A percentile compares a stretch with the other conserved stretches of the same genome.
Evolutionary conservation across 1,139 yeast species (phyloP).

Genomic region (Yamadazyma atmosphaerica): DNA sequence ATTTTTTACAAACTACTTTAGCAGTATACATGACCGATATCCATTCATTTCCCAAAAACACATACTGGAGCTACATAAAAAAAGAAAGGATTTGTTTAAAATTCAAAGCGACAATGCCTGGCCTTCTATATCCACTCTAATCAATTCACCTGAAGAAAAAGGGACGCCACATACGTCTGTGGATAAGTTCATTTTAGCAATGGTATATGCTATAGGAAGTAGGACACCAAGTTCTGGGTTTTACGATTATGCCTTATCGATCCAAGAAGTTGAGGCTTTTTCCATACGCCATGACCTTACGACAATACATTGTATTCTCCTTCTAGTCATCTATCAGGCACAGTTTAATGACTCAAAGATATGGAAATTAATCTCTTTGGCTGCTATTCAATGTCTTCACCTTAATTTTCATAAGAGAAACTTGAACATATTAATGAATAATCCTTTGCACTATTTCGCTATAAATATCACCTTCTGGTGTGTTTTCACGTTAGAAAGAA

Average conservation of each 20-base stretch:
- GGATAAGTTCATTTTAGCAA: not conserved
- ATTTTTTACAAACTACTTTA: not conserved
- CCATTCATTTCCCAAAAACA: not conserved
- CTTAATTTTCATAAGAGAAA: conserved; percentile 1
- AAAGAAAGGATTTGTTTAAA: not conserved
- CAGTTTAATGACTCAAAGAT: conserved; percentile 1
- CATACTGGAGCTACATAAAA: not conserved
- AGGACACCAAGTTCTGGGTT: not conserved
- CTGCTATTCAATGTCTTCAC: conserved; percentile 1
- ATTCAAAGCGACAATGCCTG: not conserved
- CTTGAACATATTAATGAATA: conserved; percentile 1
- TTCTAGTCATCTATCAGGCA: not conserved
- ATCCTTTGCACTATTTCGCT: not conserved
- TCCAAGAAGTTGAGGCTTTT: not conserved
- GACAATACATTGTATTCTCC: not conserved
- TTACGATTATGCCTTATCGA: not conserved
- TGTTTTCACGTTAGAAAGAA: not conserved
- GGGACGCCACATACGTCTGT: not conserved
- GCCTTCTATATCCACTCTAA: not conserved
- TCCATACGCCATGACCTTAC: not conserved
- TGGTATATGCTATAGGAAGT: conserved; percentile 2
- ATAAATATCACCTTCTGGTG: conserved; percentile 1
- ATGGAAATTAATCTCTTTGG: conserved; percentile 1
- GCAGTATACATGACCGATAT: conserved; percentile 1
- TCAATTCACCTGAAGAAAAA: conserved; percentile 1